These are phyloP conservation scores for Tylopilus felleus DNA, from an alignment of 768 basidiomycete species.

Conservation along the genomic window DNA sequence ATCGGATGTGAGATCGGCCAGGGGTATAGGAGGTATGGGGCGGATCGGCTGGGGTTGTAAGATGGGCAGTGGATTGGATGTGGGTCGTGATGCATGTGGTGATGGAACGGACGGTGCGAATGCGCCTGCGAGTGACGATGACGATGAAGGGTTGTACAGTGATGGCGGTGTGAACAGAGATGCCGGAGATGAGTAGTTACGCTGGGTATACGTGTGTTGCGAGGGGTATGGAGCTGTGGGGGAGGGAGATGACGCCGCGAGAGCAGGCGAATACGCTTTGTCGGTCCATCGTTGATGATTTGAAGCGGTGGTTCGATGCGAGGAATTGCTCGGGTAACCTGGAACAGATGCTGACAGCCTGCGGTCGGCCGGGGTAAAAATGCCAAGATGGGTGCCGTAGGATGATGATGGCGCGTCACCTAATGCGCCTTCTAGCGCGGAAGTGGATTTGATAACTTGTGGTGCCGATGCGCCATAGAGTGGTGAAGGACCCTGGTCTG, in stretches of 20 bases:
- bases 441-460: constrained; percentile 31
- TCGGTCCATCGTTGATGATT: constrained; percentile 18
- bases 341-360: constrained; percentile 32
- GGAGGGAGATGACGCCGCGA: background rate
- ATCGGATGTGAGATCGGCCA: constrained; percentile 25
- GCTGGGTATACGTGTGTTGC: constrained; percentile 24
- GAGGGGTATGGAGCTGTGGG: constrained; percentile 18
- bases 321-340: constrained; percentile 24
- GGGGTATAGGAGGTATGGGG: constrained; percentile 33
- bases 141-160: constrained; percentile 19
- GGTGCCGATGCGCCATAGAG: constrained; percentile 22
- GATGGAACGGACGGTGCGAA: constrained; percentile 16
- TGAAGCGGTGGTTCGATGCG: constrained; percentile 14
- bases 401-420: constrained; percentile 22
- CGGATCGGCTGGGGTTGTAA: constrained; percentile 33
- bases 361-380: constrained; percentile 23
- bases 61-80: constrained; percentile 23
- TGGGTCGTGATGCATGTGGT: constrained; percentile 14
- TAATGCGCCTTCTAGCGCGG: constrained; percentile 31
- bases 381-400: constrained; percentile 6
- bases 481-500: constrained; percentile 6
- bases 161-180: constrained; percentile 20
- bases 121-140: constrained; percentile 29
- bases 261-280: constrained; percentile 12
- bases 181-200: constrained; percentile 15